Base-by-base conservation (phyloP, 176 grass and related monocot species). In the Olyra latifolia region DNA sequence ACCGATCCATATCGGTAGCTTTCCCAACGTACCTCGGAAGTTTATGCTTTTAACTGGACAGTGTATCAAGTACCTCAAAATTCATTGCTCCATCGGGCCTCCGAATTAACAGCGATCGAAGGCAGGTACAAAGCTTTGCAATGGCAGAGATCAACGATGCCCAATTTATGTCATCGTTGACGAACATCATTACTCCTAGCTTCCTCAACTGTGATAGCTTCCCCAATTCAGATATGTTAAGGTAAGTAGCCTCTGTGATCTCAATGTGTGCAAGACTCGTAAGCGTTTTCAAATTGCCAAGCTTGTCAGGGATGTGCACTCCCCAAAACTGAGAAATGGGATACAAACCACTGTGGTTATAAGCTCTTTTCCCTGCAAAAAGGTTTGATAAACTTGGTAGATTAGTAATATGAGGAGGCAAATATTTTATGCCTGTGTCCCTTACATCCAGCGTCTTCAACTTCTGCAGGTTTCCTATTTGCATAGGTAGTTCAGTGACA, bases 141-240 rank as follows among this genome's bases (percentile, higher is more conserved):
- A 83, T 47, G 20, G 39, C 66, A 77, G 39, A 23, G 6, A 78
- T 39, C 47, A 88, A 83, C 49, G 80, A 83, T 64, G 17, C 14
- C 80, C 86, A 83, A 6, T 32, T 66, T 8, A 12, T 78, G 58
- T 88, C 66, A 57, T 88, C 86, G 13, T 88, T 74, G 72, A 83
- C 59, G 72, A 88, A 83, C 74, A 88, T 88, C 86, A 83, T 73
- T 50, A 83, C 74, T 1, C 74, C 80, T 66, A 88, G 66, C 68
- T 83, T 88, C 40, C 22, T 78, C 80, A 88, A 83, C 23, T 8
- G 58, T 16, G 74, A 66, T 17, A 88, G 17, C 2, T 83, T 88
- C 0, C 73, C 66, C 22, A 88, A 22, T 22, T 88, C 86, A 57
- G 0, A 17, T 4, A 88, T 72, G 48, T 6, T 49, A 28, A 0